phyloP scores from a whole-genome alignment of 768 basidiomycete species.

The Cyclocybe cylindracea region DNA sequence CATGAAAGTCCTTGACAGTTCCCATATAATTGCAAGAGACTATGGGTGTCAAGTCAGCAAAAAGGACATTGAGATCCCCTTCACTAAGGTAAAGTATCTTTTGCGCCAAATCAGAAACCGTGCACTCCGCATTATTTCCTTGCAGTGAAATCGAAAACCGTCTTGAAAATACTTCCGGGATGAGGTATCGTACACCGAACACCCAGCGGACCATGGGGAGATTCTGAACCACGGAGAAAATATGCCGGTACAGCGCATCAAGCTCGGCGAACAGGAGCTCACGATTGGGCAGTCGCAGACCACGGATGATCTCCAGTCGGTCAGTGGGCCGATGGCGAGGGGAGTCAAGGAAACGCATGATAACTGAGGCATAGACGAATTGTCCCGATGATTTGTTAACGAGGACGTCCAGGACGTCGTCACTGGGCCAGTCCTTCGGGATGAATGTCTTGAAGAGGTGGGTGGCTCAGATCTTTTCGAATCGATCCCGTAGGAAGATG shows the following conservation, averaged over 20 bases:
- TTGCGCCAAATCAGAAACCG: no score
- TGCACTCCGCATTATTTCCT: no score
- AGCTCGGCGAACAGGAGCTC: conserved; percentile 6
- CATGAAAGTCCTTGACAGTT: no score
- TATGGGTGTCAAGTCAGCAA: no score
- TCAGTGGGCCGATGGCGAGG: not conserved
- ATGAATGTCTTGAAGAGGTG: not conserved
- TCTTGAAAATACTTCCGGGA: no score
- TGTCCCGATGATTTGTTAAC: not conserved
- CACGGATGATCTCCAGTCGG: not conserved
- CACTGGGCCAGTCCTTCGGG: not conserved
- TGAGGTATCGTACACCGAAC: not conserved
- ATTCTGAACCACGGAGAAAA: conserved; percentile 5
- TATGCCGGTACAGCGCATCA: conserved; percentile 6
- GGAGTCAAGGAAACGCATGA: not conserved
- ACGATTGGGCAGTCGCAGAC: not conserved
- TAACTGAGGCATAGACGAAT: conserved; percentile 6
- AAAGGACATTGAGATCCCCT: no score
- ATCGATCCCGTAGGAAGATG: not conserved
- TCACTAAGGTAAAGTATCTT: no score
- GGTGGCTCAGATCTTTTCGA: not conserved
- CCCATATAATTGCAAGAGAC: no score
- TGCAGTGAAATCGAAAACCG: no score
- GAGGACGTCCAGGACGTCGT: not conserved
- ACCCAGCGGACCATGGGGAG: not conserved